Evolutionary conservation across 345 rosid species (phyloP), one percentile per base, ranked within the genome.

Genomic region (Sonneratia caseolaris): DNA sequence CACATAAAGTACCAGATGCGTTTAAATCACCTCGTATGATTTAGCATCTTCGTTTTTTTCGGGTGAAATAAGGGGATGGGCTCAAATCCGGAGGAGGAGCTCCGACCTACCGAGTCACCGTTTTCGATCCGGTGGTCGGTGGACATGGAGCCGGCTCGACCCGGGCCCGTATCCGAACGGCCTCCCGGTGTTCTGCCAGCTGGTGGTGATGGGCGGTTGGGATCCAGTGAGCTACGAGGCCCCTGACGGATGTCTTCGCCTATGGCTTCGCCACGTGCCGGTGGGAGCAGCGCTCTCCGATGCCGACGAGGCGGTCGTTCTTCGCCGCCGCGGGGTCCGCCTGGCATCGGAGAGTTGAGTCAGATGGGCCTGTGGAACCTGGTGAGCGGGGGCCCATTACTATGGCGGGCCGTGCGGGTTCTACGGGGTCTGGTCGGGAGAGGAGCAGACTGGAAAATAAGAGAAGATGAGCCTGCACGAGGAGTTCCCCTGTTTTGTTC

Each of bases 151-250:
- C 27, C 71, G 77, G 38, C 9, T 83, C 35, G 79, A 77, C n/a
- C 82, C 85, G 68, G 68, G 80, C 21, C 85, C 87, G 2, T 80
- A 77, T 75, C 81, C 84, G 32, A 68, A 68, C 32, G 87, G 89
- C 55, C 77, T 86, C 45, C 86, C 87, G 1, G 48, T 80, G 73
- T 86, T 83, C 69, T 82, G 84, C 62, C 82, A 76, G 65, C 64
- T 83, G 32, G 71, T 84, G 53, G 67, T 75, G n/a, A 61, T 86
- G 74, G 89, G 86, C 7, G 87, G 86, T 42, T 84, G 87, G 89
- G 83, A 86, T 75, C 89, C 84, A n/a, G 71, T 16, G 68, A 84
- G 69, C 43, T 84, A 80, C 73, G 70, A 74, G 62, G 62, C 81
- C 83, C 4, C 64, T 84, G 67, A 73, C 71, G 24, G 73, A 78